Base-by-base conservation (phyloP, 208 protist genomes). In the Crithidia sp. region DNA sequence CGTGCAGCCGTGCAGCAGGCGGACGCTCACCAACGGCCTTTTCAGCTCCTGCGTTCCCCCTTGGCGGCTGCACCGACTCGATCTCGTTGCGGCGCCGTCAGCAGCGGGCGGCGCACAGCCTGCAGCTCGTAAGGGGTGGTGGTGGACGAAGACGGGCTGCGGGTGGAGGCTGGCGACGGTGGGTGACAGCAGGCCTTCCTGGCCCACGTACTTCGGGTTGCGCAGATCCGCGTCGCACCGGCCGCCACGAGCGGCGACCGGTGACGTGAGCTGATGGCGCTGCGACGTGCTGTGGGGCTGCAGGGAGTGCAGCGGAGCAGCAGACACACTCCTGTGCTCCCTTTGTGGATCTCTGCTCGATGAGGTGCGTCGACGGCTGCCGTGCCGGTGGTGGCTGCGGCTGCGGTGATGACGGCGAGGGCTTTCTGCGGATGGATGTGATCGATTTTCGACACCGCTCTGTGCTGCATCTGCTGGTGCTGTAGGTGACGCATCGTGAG, bases 101-200 rank as follows among this genome's bases (percentile, higher is more conserved):
- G 53, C 52, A 61, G 5, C 3, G 43, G 53, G 5, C 54, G 65
- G 41, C 17, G 2, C 7, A 2, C 4, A 16, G 9, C 2, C 41
- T 53, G 52, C 53, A 44, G 6, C 40, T 59, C 65, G 41, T 61
- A 70, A 70, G 41, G 65, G 65, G 41, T 61, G 52, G 3, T 7
- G 28, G n/a, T 8, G 41, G 7, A 39, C 54, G 19, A 59, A 59
- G 13, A 0, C 5, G 7, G 40, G 50, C 5, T 59, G 41, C 7
- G 52, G 0, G 19, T 59, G 41, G 14, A 70, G 53, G 39, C 65
- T 16, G 14, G 52, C 65, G 36, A 53, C 19, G n/a, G 65, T 70
- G 17, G 54, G 54, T 4, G 53, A 59, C 19, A 70, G 65, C 4
- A 13, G 19, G 7, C 53, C 58, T 56, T 60, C 57, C 44, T 77